Percentiles rank a stretch among this genome's conserved stretches.
These are phyloP conservation scores for Mrakia frigida DNA, from an alignment of 768 basidiomycete species.

Conservation along the genomic window DNA sequence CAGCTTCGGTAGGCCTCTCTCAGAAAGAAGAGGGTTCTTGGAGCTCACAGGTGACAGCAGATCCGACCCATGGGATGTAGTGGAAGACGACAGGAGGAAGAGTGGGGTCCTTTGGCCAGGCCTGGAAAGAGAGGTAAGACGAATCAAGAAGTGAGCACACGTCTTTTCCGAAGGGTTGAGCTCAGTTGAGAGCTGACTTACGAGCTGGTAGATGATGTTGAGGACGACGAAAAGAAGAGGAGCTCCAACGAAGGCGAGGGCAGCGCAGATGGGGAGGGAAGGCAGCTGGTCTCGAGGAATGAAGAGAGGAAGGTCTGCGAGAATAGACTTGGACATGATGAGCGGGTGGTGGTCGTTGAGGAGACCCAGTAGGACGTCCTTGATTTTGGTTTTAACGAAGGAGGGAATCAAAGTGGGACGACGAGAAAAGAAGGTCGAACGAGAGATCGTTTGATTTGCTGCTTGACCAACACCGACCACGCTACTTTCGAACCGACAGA, in stretches of 20 bases:
- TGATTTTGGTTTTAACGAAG: neutral
- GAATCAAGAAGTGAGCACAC: neutral
- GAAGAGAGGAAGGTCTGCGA: slow-evolving; percentile 15
- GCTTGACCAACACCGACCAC: too few relatives aligned
- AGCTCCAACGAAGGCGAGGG: slow-evolving; percentile 53
- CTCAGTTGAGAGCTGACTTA: slow-evolving; percentile 45
- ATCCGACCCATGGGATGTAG: slow-evolving; percentile 83
- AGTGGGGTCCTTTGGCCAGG: slow-evolving; percentile 63
- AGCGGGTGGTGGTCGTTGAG: too few relatives aligned
- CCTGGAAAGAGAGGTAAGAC: slow-evolving; percentile 45
- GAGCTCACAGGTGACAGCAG: slow-evolving; percentile 53
- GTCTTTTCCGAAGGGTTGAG: neutral
- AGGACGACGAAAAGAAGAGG: slow-evolving; percentile 64
- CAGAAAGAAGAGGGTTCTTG: too few relatives aligned
- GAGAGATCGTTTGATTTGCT: too few relatives aligned
- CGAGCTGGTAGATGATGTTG: slow-evolving; percentile 75
- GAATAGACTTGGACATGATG: slow-evolving; percentile 15
- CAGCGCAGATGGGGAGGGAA: slow-evolving; percentile 30
- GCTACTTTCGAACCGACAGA: too few relatives aligned
- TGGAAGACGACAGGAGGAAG: slow-evolving; percentile 91
- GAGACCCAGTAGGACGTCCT: too few relatives aligned
- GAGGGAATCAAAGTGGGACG: neutral
- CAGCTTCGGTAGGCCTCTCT: too few relatives aligned
- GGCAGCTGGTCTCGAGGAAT: slow-evolving; percentile 24
- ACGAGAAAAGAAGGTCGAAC: neutral